Conservation (phyloP, 2,329 filamentous ascomycete species). For the Sporothrix luriei region DNA sequence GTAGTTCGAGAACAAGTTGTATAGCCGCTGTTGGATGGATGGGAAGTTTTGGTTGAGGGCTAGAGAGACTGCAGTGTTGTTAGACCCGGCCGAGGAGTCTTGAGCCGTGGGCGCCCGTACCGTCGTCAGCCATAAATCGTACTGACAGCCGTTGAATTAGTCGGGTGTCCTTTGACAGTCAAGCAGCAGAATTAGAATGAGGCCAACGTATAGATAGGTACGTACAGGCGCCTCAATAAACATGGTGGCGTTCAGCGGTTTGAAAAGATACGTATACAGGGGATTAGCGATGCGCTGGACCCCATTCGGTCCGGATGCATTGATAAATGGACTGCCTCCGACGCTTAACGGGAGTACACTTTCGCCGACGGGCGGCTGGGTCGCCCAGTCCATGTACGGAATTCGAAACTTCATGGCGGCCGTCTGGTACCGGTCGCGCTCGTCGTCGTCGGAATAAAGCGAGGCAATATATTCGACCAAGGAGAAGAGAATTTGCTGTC, state of each 20-base stretch:
- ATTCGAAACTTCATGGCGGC: conserved; percentile 57
- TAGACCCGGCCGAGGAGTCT: conserved; percentile 53
- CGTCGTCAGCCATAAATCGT: conserved; percentile 62
- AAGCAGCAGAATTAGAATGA: neutral
- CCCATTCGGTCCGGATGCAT: conserved; percentile 60
- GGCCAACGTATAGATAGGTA: neutral
- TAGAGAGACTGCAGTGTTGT: conserved; percentile 59
- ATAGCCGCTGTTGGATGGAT: conserved; percentile 64
- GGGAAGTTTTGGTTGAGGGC: conserved; percentile 56
- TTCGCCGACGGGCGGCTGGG: conserved; percentile 51
- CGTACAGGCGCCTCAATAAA: conserved; percentile 64
- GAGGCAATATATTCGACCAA: conserved; percentile 49
- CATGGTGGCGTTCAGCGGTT: conserved; percentile 60
- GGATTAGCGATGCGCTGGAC: conserved; percentile 62
- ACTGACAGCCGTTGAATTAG: conserved; percentile 45
- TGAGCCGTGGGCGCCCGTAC: conserved; percentile 56
- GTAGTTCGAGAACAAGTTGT: conserved; percentile 68
- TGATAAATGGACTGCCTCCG: conserved; percentile 48
- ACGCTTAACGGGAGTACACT: conserved; percentile 55
- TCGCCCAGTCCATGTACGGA: conserved; percentile 64
- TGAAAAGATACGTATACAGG: conserved; percentile 62
- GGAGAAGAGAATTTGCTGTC: conserved; percentile 47
- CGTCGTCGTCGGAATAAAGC: conserved; percentile 49
- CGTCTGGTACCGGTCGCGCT: conserved; percentile 52
- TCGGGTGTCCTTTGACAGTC: neutral